These are phyloP conservation scores for Magnusiomyces clavatus DNA, from an alignment of 1,139 yeast genomes.

Conservation along the genomic window DNA sequence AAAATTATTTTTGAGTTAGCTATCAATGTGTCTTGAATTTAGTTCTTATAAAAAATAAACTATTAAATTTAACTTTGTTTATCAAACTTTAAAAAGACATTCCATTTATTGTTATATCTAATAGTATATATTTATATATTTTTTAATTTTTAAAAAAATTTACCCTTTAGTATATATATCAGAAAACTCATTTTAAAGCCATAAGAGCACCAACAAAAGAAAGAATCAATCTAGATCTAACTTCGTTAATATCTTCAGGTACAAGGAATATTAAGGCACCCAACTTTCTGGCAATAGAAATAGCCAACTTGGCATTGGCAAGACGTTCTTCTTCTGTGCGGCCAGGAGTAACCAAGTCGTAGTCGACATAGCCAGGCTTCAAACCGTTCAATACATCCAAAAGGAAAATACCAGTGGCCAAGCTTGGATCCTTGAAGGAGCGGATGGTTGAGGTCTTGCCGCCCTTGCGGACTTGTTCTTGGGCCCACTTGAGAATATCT, in stretches of 20 bases:
- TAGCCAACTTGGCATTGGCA: conserved; percentile 93
- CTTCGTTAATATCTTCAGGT: conserved; percentile 98
- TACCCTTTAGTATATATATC: no score
- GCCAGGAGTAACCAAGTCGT: conserved; percentile 79
- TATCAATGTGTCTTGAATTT: no score
- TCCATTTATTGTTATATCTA: no score
- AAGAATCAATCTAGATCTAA: conserved; percentile 83
- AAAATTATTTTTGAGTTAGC: no score
- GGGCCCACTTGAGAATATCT: conserved; percentile 93
- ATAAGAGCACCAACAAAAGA: conserved; percentile 94
- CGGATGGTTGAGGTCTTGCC: conserved; percentile 65
- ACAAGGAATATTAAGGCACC: conserved; percentile 98
- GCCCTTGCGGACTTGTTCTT: conserved; percentile 72
- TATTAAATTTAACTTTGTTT: no score
- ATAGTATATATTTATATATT: no score
- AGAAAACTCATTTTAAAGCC: conserved; percentile 43
- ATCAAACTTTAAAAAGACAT: no score
- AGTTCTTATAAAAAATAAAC: no score
- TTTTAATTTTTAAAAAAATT: no score
- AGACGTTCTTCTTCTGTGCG: conserved; percentile 74
- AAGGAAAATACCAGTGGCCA: conserved; percentile 71
- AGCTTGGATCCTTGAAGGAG: conserved; percentile 74
- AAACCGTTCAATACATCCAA: conserved; percentile 87
- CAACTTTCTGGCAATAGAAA: conserved; percentile 93
- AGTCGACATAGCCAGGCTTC: conserved; percentile 96